Percentiles rank a stretch among this genome's conserved stretches.
Evolutionary conservation across 257 asterid species (phyloP).

Genomic region (Scutellaria barbata): DNA sequence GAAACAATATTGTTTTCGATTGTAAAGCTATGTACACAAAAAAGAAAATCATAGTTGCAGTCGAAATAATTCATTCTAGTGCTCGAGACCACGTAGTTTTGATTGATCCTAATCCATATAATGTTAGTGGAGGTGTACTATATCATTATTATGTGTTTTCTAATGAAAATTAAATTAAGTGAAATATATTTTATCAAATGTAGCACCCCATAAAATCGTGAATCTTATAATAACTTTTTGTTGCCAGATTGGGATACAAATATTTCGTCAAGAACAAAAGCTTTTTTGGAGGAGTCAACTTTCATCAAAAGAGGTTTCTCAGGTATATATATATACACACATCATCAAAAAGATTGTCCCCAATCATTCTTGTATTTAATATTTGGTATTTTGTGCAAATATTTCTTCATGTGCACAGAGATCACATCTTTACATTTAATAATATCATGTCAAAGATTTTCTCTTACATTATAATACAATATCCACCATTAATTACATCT

Average conservation of each 20-base stretch:
- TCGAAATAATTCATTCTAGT: too few relatives aligned
- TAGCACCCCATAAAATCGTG: background rate
- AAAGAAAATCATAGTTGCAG: too few relatives aligned
- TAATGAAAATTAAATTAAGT: background rate
- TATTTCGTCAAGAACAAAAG: constrained; percentile 48
- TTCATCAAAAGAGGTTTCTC: constrained; percentile 38
- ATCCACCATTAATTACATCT: constrained; percentile 33
- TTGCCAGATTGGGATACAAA: constrained; percentile 42
- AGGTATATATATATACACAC: constrained; percentile 48
- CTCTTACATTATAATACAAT: constrained; percentile 25
- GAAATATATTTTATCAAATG: background rate
- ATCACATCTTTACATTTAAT: background rate
- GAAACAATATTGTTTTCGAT: too few relatives aligned
- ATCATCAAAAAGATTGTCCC: background rate
- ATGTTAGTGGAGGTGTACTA: too few relatives aligned
- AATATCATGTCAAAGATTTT: background rate
- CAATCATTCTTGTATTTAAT: background rate
- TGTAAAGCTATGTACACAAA: too few relatives aligned
- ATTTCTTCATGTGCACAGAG: constrained; percentile 37
- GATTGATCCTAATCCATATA: too few relatives aligned
- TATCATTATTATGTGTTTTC: too few relatives aligned
- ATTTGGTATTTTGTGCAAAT: constrained; percentile 22
- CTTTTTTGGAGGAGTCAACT: constrained; percentile 50
- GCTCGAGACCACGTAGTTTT: too few relatives aligned
- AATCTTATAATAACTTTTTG: too few relatives aligned